Conservation (phyloP, 2,329 filamentous ascomycete genomes). For the Dothistroma septosporum region DNA sequence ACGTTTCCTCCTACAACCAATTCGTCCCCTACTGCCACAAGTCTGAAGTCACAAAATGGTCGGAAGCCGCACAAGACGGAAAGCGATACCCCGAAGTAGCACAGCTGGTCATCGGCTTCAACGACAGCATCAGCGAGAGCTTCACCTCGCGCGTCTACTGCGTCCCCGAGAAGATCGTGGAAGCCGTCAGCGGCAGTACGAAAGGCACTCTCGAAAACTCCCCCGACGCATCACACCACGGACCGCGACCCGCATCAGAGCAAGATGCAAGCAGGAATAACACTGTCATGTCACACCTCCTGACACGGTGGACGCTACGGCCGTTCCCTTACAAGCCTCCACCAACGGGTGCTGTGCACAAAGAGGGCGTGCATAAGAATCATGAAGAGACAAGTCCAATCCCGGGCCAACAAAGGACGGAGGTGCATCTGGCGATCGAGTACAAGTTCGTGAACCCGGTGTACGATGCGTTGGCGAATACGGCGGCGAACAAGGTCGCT, state of each 20-base stretch:
- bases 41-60: constrained; percentile 73
- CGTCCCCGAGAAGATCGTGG: constrained; percentile 65
- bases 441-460: constrained; percentile 88
- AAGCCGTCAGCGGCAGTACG: constrained; percentile 66
- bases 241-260: constrained; percentile 34
- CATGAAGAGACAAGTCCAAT: constrained; percentile 42
- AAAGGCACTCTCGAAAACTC: constrained; percentile 41
- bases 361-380: constrained; percentile 26
- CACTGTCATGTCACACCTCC: constrained; percentile 61
- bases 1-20: constrained; percentile 74
- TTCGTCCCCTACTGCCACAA: constrained; percentile 91
- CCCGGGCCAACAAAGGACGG: constrained; percentile 53
- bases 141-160: constrained; percentile 81
- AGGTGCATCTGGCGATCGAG: constrained; percentile 70
- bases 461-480: constrained; percentile 75
- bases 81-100: constrained; percentile 67
- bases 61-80: constrained; percentile 45
- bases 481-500: constrained; percentile 79
- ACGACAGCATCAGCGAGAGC: constrained; percentile 70
- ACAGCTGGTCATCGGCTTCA: constrained; percentile 80
- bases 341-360: constrained; percentile 37
- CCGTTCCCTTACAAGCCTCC: constrained; percentile 45
- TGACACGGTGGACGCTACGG: constrained; percentile 65
- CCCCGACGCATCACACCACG: constrained; percentile 42
- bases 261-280: constrained; percentile 36